Percentiles rank a stretch among this genome's conserved stretches.
phyloP scores from a whole-genome alignment of 305 asterid species.

The Fraxinus greggii region DNA sequence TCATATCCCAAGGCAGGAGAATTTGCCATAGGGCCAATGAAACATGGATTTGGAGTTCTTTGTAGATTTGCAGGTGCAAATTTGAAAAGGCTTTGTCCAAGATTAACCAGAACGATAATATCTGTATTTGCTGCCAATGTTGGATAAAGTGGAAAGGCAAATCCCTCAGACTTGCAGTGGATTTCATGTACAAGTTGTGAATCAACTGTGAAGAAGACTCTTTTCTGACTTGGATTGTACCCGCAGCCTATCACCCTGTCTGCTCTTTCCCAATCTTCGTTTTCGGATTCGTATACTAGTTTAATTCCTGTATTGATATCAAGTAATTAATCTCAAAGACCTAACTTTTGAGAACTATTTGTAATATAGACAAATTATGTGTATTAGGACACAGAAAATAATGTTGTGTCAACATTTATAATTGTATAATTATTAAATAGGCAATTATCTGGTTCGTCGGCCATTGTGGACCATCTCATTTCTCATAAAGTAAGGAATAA shows the following conservation, averaged over 20 bases:
- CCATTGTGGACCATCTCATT: conserved; percentile 6
- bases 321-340: background rate
- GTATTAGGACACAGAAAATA: background rate
- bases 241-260: conserved; percentile 75
- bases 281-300: conserved; percentile 48
- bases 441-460: background rate
- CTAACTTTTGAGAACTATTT: background rate
- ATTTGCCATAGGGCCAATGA: conserved; percentile 34
- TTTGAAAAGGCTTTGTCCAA: conserved; percentile 67
- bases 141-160: conserved; percentile 65
- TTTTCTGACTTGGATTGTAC: conserved; percentile 53
- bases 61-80: conserved; percentile 48
- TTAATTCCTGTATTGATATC: conserved; percentile 45
- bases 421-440: background rate
- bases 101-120: conserved; percentile 46
- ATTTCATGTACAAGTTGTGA: conserved; percentile 65
- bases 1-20: conserved; percentile 53
- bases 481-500: background rate
- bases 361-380: background rate
- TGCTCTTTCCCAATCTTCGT: conserved; percentile 46
- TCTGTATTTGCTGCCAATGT: conserved; percentile 55
- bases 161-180: conserved; percentile 58
- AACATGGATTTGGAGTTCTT: conserved; percentile 74
- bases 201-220: conserved; percentile 66
- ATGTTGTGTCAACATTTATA: background rate